Percentiles rank a stretch among this genome's conserved stretches.
Evolutionary conservation across 192 early-diverging fungal species (phyloP).

Genomic region (Diversispora epigaea): DNA sequence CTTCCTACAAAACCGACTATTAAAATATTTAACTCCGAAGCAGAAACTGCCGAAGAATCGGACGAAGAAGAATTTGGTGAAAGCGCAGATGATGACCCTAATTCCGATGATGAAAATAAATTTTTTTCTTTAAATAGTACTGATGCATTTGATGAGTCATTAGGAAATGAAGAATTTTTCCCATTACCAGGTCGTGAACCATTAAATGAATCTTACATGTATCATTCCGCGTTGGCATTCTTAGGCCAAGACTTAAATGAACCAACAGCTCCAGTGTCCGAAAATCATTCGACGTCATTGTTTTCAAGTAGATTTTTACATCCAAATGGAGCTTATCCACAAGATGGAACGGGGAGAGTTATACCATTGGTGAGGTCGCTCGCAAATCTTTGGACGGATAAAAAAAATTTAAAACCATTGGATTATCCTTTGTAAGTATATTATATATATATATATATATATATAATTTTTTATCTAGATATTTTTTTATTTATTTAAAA

Average conservation of each 20-base stretch:
- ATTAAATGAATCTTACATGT: conserved; percentile 22
- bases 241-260: conserved; percentile 19
- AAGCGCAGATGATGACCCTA: conserved; percentile 43
- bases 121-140: conserved; percentile 54
- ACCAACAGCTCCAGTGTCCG: neutral
- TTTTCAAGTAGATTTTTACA: neutral
- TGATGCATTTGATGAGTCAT: conserved; percentile 55
- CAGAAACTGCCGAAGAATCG: conserved; percentile 54
- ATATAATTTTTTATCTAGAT: neutral
- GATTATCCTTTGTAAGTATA: conserved; percentile 72
- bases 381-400: conserved; percentile 69
- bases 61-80: conserved; percentile 60
- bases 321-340: neutral
- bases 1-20: conserved; percentile 46
- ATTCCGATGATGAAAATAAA: conserved; percentile 36
- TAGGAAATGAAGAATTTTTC: conserved; percentile 40
- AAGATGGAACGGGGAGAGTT: conserved; percentile 4
- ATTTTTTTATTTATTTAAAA: neutral
- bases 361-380: conserved; percentile 75
- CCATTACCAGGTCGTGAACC: conserved; percentile 30
- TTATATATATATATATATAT: neutral
- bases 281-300: too few relatives aligned
- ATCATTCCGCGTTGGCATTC: conserved; percentile 24
- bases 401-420: conserved; percentile 63
- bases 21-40: conserved; percentile 56